phyloP scores from a whole-genome alignment of 2,329 filamentous ascomycete genomes.

The Stemphylium beticola region DNA sequence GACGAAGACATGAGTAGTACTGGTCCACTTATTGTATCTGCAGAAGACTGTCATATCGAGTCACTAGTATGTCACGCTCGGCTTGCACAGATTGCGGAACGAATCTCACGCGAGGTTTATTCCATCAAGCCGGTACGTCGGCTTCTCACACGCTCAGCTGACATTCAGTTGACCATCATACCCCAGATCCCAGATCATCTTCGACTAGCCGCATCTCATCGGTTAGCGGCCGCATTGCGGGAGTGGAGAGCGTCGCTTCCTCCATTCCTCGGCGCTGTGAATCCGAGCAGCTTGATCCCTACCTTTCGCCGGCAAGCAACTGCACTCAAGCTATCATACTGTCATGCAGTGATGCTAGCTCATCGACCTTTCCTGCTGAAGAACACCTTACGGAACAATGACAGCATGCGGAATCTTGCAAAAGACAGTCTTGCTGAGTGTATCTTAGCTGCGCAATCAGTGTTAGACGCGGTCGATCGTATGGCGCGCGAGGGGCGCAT shows the following conservation, averaged over 20 bases:
- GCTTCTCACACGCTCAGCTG: background rate
- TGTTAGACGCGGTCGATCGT: constrained; percentile 45
- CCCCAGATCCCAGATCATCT: constrained; percentile 33
- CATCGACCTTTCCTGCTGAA: constrained; percentile 43
- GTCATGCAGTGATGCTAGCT: constrained; percentile 45
- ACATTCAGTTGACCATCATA: background rate
- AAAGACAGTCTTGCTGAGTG: constrained; percentile 52
- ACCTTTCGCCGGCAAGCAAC: constrained; percentile 49
- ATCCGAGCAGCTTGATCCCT: constrained; percentile 55
- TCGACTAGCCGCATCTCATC: constrained; percentile 48
- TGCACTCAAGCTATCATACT: constrained; percentile 41
- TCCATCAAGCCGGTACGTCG: constrained; percentile 36
- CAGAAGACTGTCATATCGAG: constrained; percentile 60
- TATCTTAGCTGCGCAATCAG: constrained; percentile 52
- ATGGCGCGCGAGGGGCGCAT: constrained; percentile 47
- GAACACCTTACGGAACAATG: constrained; percentile 15
- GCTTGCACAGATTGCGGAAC: constrained; percentile 41
- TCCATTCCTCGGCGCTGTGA: constrained; percentile 53
- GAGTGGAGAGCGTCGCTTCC: constrained; percentile 48
- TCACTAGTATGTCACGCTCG: constrained; percentile 56
- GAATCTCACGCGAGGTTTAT: constrained; percentile 43
- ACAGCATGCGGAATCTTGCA: constrained; percentile 39
- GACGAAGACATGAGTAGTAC: constrained; percentile 62
- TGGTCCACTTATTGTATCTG: constrained; percentile 34
- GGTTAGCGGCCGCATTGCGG: constrained; percentile 48